Evolutionary conservation across 441 rosid genomes (phyloP).

Genomic region (Euphorbia celastroides): DNA sequence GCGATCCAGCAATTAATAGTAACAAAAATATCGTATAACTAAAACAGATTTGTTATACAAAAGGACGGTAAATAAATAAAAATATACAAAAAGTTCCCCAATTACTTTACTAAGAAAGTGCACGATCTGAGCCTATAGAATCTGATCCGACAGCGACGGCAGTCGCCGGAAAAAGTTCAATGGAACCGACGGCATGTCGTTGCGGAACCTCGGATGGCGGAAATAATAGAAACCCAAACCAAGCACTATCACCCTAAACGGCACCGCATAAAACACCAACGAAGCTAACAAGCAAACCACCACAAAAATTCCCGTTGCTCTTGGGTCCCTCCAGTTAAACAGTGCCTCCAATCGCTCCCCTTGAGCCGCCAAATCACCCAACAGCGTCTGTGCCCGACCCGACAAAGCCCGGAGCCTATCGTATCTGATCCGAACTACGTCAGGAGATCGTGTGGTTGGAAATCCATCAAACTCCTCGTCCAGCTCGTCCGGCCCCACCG

Average conservation of each 20-base stretch:
- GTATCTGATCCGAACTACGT: conserved; percentile 35
- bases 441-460: conserved; percentile 27
- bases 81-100: not conserved
- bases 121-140: conserved; percentile 33
- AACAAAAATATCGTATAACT: not conserved
- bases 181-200: conserved; percentile 39
- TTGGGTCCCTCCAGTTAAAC: conserved; percentile 38
- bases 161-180: conserved; percentile 49
- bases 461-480: conserved; percentile 46
- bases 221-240: conserved; percentile 24
- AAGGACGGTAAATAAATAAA: not conserved
- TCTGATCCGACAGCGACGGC: conserved; percentile 43
- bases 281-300: conserved; percentile 32
- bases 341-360: conserved; percentile 32
- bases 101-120: conserved; percentile 15
- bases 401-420: conserved; percentile 44
- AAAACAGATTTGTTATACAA: conserved; percentile 1
- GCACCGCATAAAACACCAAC: conserved; percentile 27
- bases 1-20: not conserved
- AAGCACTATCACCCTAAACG: conserved; percentile 20
- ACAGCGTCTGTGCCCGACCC: conserved; percentile 30
- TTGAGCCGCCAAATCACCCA: conserved; percentile 38
- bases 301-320: conserved; percentile 33
- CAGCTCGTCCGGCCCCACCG: conserved; percentile 27
- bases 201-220: conserved; percentile 50